Evolutionary conservation across 192 early-diverging fungal species (phyloP).

Genomic region (Backusella psychrophila): DNA sequence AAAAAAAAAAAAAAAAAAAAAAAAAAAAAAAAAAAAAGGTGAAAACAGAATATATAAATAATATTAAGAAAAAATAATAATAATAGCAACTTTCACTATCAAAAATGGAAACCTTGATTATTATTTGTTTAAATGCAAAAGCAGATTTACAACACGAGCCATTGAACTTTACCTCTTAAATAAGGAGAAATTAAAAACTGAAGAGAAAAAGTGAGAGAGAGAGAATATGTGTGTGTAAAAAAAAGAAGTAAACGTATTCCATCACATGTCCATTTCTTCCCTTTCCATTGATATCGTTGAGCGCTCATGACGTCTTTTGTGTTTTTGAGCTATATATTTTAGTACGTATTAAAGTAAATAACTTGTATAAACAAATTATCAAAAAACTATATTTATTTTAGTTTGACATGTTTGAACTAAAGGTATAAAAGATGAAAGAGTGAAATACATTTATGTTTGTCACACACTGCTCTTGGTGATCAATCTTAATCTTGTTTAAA

Average conservation of each 20-base stretch:
- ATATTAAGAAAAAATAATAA: background rate
- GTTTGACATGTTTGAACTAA: background rate
- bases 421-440: background rate
- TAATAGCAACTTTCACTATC: background rate
- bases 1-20: background rate
- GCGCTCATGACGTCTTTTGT: background rate
- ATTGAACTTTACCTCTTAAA: slow-evolving; percentile 1
- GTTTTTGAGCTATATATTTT: background rate
- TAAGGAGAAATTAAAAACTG: slow-evolving; percentile 1
- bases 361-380: background rate
- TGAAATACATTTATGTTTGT: background rate
- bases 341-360: background rate
- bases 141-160: background rate
- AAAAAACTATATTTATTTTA: background rate
- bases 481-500: background rate
- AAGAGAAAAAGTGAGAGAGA: background rate
- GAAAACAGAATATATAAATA: background rate
- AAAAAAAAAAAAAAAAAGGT: background rate
- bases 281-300: background rate
- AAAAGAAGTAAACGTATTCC: background rate
- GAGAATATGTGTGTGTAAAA: background rate
- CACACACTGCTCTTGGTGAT: background rate
- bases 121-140: slow-evolving; percentile 1
- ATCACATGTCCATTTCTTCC: background rate
- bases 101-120: slow-evolving; percentile 1